Evolutionary conservation across 176 grass and related monocot species (phyloP), one percentile per base, ranked within the genome.

Genomic region (Aegilops sharonensis): DNA sequence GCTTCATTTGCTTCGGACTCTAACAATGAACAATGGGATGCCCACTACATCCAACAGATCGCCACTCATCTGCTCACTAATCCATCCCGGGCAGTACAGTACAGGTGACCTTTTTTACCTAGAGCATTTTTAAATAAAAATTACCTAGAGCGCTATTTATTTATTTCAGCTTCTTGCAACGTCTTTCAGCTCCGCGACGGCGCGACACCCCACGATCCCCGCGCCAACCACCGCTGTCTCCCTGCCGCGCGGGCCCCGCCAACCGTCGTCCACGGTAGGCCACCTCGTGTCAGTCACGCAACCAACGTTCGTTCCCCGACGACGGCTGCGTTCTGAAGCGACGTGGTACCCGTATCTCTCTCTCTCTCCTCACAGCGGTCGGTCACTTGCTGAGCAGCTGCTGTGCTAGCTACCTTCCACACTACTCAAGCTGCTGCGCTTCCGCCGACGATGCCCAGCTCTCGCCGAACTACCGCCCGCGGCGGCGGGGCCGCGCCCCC

Each of bases 251-350:
- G 74, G 84, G 79, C 24, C 73, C 40, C 34, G 12, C 35, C 0
- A 5, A 0, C 4, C 3, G 17, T 11, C 9, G 21, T 5, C 18
- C 21, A 0, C 0, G 3, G 0, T 57, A 6, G 67, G 0, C 84
- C 56, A 23, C 3, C 71, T 11, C n/a, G 0, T 2, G 79, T 87
- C 84, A 64, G 79, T 2, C 73, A 11, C 1, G 10, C 1, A 3
- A 1, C 0, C 2, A 64, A 9, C 52, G 31, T 23, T 86, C 2
- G 0, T 73, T 48, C 52, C 78, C 78, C 83, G 54, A 81, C 79
- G 64, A 39, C 73, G 29, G 73, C 89, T 0, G 39, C 64, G 36
- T 87, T 63, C 40, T 67, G 90, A 88, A 91, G 86, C 78, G 89
- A 93, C 87, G 73, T 24, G 62, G 83, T 78, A 88, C 91, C 81